Evolutionary conservation across 768 basidiomycete species (phyloP).

Genomic region (Termitomyces eurrhizus): DNA sequence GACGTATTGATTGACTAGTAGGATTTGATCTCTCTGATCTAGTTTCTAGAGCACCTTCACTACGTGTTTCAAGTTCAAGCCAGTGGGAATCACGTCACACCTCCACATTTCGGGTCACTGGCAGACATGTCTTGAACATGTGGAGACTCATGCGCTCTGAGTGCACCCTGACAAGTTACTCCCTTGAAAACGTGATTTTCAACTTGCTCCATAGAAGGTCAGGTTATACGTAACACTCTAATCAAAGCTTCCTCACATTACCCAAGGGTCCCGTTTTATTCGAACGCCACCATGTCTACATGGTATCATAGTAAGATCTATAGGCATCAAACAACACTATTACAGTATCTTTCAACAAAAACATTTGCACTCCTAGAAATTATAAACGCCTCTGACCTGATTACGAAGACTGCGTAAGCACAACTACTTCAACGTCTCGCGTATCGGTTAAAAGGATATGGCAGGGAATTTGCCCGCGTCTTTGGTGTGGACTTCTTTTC

Average conservation of each 20-base stretch:
- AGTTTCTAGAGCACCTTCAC: slow-evolving; percentile 70
- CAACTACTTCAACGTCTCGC: slow-evolving; percentile 3
- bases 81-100: slow-evolving; percentile 73
- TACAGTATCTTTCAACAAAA: slow-evolving; percentile 65
- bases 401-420: slow-evolving; percentile 86
- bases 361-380: slow-evolving; percentile 71
- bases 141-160: slow-evolving; percentile 93
- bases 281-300: slow-evolving; percentile 50
- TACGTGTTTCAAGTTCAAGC: slow-evolving; percentile 36
- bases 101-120: slow-evolving; percentile 79
- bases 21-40: slow-evolving; percentile 71
- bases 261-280: slow-evolving; percentile 74
- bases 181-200: slow-evolving; percentile 87
- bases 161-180: slow-evolving; percentile 70
- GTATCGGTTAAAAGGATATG: neutral
- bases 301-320: slow-evolving; percentile 67
- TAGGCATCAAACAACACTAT: slow-evolving; percentile 46
- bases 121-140: slow-evolving; percentile 88
- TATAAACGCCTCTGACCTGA: slow-evolving; percentile 73
- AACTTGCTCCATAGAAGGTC: slow-evolving; percentile 76
- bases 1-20: slow-evolving; percentile 25
- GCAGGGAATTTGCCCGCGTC: slow-evolving; percentile 93
- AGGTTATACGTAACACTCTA: slow-evolving; percentile 10
- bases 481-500: slow-evolving; percentile 98
- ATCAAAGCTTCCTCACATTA: slow-evolving; percentile 2